Conservation (phyloP, 768 basidiomycete species). For the Suillus paluster region DNA sequence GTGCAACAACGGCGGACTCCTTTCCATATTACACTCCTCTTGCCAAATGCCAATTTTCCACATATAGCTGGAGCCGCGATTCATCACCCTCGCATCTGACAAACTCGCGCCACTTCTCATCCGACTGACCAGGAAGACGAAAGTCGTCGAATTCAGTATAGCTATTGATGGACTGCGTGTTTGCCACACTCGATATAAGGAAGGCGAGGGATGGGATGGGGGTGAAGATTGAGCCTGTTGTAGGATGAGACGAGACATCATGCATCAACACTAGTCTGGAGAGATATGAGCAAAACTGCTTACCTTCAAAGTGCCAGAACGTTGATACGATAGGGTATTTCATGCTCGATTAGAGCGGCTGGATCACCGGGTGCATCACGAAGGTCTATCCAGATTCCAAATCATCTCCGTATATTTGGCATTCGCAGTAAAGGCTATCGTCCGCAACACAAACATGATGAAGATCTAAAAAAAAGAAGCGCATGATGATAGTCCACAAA, state of each 20-base stretch:
- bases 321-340: not conserved
- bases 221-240: slow-evolving; percentile 49
- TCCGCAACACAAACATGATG: slow-evolving; percentile 16
- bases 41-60: too few species aligned
- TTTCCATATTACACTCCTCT: too few species aligned
- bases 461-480: not conserved
- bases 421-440: slow-evolving; percentile 18
- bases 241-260: too few species aligned
- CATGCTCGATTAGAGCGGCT: not conserved
- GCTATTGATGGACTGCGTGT: slow-evolving; percentile 57
- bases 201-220: slow-evolving; percentile 57
- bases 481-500: not conserved
- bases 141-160: slow-evolving; percentile 70
- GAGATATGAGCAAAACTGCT: too few species aligned
- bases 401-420: slow-evolving; percentile 26
- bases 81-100: too few species aligned
- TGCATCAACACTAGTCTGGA: too few species aligned
- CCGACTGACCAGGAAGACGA: too few species aligned
- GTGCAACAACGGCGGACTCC: too few species aligned
- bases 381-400: slow-evolving; percentile 25
- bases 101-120: too few species aligned
- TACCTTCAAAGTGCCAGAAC: too few species aligned
- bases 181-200: slow-evolving; percentile 60
- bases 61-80: too few species aligned
- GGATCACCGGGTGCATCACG: slow-evolving; percentile 10